Evolutionary conservation across 306 rosid genomes (phyloP).

Genomic region (Vigna angularis): DNA sequence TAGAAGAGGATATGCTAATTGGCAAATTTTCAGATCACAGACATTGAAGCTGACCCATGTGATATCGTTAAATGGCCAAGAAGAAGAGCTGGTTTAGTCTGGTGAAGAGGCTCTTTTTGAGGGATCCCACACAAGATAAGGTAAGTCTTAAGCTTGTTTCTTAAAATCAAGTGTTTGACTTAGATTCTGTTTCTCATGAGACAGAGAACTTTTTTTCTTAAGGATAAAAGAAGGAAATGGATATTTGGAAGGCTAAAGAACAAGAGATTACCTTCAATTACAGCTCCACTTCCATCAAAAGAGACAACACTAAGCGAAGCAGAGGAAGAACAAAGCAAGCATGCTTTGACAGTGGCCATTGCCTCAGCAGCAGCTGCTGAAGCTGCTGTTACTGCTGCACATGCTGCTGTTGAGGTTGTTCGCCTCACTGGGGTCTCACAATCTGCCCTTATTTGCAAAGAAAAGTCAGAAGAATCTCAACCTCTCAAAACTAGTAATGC

Average conservation of each 20-base stretch:
- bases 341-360: constrained; percentile 60
- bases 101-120: constrained; percentile 71
- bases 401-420: constrained; percentile 59
- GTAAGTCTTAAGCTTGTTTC: constrained; percentile 43
- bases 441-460: constrained; percentile 30
- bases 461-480: constrained; percentile 41
- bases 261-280: constrained; percentile 63
- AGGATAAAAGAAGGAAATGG: constrained; percentile 88
- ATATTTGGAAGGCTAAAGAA: constrained; percentile 67
- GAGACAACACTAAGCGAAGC: constrained; percentile 44
- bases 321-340: constrained; percentile 68
- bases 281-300: constrained; percentile 53
- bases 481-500: constrained; percentile 36
- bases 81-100: constrained; percentile 82
- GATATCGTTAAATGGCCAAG: constrained; percentile 69
- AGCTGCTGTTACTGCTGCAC: constrained; percentile 53
- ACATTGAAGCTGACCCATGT: constrained; percentile 42
- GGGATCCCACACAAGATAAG: constrained; percentile 73
- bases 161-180: not conserved
- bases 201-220: constrained; percentile 39
- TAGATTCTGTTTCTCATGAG: constrained; percentile 36
- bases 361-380: constrained; percentile 64
- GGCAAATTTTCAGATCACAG: constrained; percentile 48
- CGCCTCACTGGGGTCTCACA: constrained; percentile 49
- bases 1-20: constrained; percentile 42